Percentiles rank a stretch among this genome's conserved stretches.
Conservation (phyloP, 768 basidiomycete species). For the Dioszegia aurantiaca region DNA sequence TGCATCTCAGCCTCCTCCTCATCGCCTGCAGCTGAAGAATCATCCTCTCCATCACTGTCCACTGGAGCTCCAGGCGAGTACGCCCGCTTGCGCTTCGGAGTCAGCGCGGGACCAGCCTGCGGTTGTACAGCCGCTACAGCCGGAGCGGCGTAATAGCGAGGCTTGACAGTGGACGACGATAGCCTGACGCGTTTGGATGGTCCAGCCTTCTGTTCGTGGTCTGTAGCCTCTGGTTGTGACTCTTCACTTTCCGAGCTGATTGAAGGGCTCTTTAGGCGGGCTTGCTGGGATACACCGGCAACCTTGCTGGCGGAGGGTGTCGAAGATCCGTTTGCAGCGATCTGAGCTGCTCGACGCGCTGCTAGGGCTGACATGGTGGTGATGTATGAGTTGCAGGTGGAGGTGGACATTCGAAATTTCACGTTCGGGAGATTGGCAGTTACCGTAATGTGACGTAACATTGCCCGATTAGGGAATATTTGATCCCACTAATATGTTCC, state of each 20-base stretch:
- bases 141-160: constrained; percentile 7
- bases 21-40: constrained; percentile 20
- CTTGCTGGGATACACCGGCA: no score
- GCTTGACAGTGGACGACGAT: neutral
- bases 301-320: neutral
- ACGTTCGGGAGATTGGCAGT: neutral
- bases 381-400: neutral
- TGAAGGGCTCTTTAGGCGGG: neutral
- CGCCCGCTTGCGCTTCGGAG: constrained; percentile 7
- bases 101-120: neutral
- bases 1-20: neutral
- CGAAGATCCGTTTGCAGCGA: neutral
- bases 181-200: constrained; percentile 4
- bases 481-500: constrained; percentile 4
- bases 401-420: constrained; percentile 1
- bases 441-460: neutral
- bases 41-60: constrained; percentile 11
- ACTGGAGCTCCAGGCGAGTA: constrained; percentile 23
- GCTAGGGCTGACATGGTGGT: constrained; percentile 44
- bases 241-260: neutral
- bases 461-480: neutral
- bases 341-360: constrained; percentile 37
- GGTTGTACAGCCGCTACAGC: neutral
- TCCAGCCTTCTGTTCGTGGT: neutral
- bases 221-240: constrained; percentile 1